Conservation (phyloP, 179 eudicot species). For the Dionaea muscipula region DNA sequence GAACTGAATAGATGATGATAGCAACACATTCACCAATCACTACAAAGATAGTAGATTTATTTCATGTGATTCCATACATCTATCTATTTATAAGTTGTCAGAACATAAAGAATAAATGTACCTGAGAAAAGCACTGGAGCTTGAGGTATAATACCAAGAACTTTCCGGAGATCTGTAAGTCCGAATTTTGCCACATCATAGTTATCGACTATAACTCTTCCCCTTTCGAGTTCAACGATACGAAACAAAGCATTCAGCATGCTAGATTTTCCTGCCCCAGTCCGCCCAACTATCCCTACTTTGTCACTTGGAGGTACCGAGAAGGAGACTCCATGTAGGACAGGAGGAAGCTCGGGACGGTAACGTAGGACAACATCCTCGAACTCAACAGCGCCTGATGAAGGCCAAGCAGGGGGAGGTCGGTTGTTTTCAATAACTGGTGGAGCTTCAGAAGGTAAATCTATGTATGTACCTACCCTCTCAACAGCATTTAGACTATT, state of each 20-base stretch:
- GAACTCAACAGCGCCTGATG: slow-evolving; percentile 36
- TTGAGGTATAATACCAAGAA: slow-evolving; percentile 60
- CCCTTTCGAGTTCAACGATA: slow-evolving; percentile 62
- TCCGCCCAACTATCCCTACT: slow-evolving; percentile 62
- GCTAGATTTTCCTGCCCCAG: slow-evolving; percentile 84
- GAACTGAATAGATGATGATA: too few species aligned
- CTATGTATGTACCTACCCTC: slow-evolving; percentile 57
- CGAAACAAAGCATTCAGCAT: slow-evolving; percentile 67
- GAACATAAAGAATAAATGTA: slow-evolving; percentile 2
- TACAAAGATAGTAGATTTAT: too few species aligned
- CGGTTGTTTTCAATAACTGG: slow-evolving; percentile 28
- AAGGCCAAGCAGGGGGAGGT: slow-evolving; percentile 59
- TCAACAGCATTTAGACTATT: slow-evolving; percentile 65
- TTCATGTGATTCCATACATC: too few species aligned
- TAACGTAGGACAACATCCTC: slow-evolving; percentile 45
- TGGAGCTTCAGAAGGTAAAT: slow-evolving; percentile 56
- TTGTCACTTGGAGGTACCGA: slow-evolving; percentile 33
- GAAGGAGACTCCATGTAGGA: slow-evolving; percentile 44
- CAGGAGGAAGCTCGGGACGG: slow-evolving; percentile 58
- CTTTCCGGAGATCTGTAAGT: slow-evolving; percentile 51
- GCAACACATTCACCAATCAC: too few species aligned
- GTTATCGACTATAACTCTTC: slow-evolving; percentile 47
- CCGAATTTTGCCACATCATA: slow-evolving; percentile 48
- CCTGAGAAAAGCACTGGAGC: slow-evolving; percentile 70
- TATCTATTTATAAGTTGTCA: not conserved